Evolutionary conservation across 495 filamentous ascomycete genomes (phyloP), one percentile per base, ranked within the genome.

Genomic region (Penicillium samsonianum): DNA sequence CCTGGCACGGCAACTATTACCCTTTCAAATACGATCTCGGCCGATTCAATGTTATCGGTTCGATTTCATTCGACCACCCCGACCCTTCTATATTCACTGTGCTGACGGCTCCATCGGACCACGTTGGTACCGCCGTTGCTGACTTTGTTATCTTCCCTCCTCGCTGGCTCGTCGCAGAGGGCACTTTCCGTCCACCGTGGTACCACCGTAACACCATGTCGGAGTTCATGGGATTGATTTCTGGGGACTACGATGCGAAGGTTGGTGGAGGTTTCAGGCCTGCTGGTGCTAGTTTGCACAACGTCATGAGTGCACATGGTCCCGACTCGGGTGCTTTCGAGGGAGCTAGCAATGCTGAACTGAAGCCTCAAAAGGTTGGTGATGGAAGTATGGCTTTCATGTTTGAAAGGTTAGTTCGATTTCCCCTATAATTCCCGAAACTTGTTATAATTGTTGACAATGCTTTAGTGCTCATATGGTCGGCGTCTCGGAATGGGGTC

Each of bases 21-120:
- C 90, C 90, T 0, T 92, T 86, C 82, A 95, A 95, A 67, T 94
- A 95, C 75, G 90, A 93, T 68, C 82, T 95, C 1, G 87, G 82
- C 4, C 83, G 87, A 45, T 95, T 92, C 81, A 89, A 85, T 73
- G 86, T 85, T 43, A 84, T 93, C 31, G 89, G 88, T 51, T 83
- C 78, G 38, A 82, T 90, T 59, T 87, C 81, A 16, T 90, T 80
- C 62, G 90, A 95, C 71, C 90, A 94, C 64, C 87, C 87, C 1
- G 90, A 95, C 67, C 90, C 90, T 9, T 86, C 82, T 57, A 91
- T 95, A 68, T 92, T 83, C 75, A 92, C 88, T 1, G 90, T 95
- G 5, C 79, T 95, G 26, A 89, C 89, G 5, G 88, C 86, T 4
- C 86, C 83, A 2, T 89, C 88, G 0, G 90, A 88, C 78, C 80